A percentile compares a stretch with the other conserved stretches of the same genome.
These are phyloP conservation scores for Favolaschia claudopus DNA, from an alignment of 768 basidiomycete genomes.

Conservation along the genomic window DNA sequence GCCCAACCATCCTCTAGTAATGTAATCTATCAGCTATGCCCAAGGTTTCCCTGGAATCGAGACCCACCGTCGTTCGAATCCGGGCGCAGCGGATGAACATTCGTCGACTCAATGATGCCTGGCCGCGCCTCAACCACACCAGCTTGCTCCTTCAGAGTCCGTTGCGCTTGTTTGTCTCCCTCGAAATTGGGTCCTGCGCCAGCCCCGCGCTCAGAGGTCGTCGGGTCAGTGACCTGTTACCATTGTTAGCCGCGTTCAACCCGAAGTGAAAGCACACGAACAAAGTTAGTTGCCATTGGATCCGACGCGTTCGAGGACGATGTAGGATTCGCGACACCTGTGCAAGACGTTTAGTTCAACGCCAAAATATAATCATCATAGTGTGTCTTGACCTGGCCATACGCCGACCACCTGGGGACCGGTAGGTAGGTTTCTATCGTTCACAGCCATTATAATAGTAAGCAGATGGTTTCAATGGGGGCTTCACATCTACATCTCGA, in stretches of 20 bases:
- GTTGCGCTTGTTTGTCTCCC: constrained; percentile 48
- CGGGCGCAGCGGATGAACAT: constrained; percentile 61
- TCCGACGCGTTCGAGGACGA: constrained; percentile 41
- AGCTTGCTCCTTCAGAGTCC: constrained; percentile 47
- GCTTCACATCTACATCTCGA: too few species aligned
- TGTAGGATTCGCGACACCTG: constrained; percentile 55
- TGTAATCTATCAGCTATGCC: neutral
- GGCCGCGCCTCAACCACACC: constrained; percentile 62
- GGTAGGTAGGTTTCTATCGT: constrained; percentile 34
- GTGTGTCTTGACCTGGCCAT: too few species aligned
- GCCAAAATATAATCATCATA: too few species aligned
- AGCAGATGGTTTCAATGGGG: too few species aligned
- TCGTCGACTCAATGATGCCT: constrained; percentile 61
- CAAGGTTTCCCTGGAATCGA: neutral
- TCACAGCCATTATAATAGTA: constrained; percentile 49
- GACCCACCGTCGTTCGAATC: constrained; percentile 48
- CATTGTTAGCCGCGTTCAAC: neutral
- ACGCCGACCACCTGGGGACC: constrained; percentile 42
- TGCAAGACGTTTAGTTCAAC: too few species aligned
- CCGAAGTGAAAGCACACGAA: constrained; percentile 33
- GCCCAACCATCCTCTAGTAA: constrained; percentile 51
- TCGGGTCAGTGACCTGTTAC: constrained; percentile 50
- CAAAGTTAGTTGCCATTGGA: constrained; percentile 51
- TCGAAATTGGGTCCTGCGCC: constrained; percentile 49
- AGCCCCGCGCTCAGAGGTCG: constrained; percentile 46